These are phyloP conservation scores for Hibiscus tridactylites DNA, from an alignment of 345 rosid species.

Conservation along the genomic window DNA sequence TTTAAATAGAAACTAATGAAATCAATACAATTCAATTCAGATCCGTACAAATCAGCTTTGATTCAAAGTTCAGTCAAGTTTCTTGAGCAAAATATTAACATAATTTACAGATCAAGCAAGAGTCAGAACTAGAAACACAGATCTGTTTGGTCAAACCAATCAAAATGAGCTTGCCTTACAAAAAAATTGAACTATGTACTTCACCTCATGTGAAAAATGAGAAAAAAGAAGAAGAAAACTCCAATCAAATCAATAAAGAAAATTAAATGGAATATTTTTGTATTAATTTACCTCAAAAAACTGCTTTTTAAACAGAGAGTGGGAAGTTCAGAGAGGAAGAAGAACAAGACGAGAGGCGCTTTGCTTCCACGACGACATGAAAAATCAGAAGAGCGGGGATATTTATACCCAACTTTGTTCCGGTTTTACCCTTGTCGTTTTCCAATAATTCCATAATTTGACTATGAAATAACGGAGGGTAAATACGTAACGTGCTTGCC, in stretches of 20 bases:
- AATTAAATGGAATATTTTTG: not conserved
- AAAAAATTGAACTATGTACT: not conserved
- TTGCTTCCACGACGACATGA: not conserved
- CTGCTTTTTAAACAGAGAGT: not conserved
- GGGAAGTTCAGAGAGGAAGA: not conserved
- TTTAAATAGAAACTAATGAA: not conserved
- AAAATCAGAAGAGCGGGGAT: constrained; percentile 3
- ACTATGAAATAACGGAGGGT: not conserved
- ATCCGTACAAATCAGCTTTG: not conserved
- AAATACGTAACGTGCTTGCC: not conserved
- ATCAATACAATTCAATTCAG: constrained; percentile 7
- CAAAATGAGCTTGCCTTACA: not conserved
- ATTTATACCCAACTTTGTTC: constrained; percentile 14
- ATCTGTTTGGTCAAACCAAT: not conserved
- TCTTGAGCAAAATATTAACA: not conserved
- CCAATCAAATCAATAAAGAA: not conserved
- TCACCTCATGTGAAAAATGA: not conserved
- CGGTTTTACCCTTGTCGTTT: constrained; percentile 7
- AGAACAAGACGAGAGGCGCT: not conserved
- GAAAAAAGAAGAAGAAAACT: not conserved
- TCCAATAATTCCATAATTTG: not conserved
- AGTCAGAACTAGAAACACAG: not conserved
- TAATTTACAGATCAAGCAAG: constrained; percentile 7
- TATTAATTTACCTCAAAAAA: constrained; percentile 3
- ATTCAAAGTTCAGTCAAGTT: not conserved